A percentile compares a stretch with the other conserved stretches of the same genome.
Evolutionary conservation across 495 filamentous ascomycete species (phyloP).

Genomic region (Aspergillus nanangensis): DNA sequence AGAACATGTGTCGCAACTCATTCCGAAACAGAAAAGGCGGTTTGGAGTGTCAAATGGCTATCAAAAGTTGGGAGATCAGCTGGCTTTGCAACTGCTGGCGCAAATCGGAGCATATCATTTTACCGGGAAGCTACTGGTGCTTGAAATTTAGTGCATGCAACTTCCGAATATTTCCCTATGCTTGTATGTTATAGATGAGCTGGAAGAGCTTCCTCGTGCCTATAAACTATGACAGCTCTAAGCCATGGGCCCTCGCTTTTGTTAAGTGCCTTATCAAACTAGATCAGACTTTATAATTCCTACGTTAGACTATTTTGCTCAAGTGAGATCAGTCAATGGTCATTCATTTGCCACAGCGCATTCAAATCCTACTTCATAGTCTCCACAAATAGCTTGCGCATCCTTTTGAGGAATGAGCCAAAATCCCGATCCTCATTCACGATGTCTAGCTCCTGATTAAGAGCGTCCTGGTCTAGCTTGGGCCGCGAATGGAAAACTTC

Average conservation of each 20-base stretch:
- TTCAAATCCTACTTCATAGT: conserved; percentile 41
- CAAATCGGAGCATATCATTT: conserved; percentile 73
- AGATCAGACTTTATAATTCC: too few relatives aligned
- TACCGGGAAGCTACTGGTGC: conserved; percentile 87
- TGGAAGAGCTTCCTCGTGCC: neutral
- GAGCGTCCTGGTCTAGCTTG: conserved; percentile 68
- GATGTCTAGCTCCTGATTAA: conserved; percentile 67
- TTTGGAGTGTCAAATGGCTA: conserved; percentile 88
- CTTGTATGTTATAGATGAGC: too few relatives aligned
- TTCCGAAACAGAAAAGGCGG: conserved; percentile 76
- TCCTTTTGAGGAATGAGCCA: conserved; percentile 77
- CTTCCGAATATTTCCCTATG: too few relatives aligned
- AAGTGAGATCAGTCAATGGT: too few relatives aligned
- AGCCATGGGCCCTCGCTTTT: too few relatives aligned
- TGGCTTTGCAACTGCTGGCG: conserved; percentile 82
- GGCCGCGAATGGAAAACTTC: conserved; percentile 72
- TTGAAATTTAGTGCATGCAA: conserved; percentile 26
- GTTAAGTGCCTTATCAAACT: too few relatives aligned
- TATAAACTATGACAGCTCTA: too few relatives aligned
- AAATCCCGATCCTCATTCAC: conserved; percentile 81
- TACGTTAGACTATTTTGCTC: too few relatives aligned
- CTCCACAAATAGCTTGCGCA: conserved; percentile 79
- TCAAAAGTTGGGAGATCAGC: conserved; percentile 74
- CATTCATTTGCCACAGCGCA: neutral
- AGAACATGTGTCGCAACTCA: conserved; percentile 88